phyloP scores from a whole-genome alignment of 192 early-diverging fungal genomes.

The Chytriomyces confervae region DNA sequence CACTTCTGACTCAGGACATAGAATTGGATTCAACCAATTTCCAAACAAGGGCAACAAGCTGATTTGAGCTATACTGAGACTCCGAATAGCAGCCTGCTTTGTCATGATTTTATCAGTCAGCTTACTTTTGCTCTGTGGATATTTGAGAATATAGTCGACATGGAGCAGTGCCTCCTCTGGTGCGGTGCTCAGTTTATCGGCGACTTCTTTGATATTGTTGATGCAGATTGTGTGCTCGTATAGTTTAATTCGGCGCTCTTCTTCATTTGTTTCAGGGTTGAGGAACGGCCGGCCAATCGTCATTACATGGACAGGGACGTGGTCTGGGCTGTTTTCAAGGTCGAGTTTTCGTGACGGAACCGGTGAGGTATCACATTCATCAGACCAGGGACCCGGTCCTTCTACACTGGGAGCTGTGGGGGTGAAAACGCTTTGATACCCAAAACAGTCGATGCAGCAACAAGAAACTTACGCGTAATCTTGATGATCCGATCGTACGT shows the following conservation, averaged over 20 bases:
- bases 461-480: background rate
- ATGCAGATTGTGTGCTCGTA: slow-evolving; percentile 11
- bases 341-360: slow-evolving; percentile 10
- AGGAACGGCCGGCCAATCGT: slow-evolving; percentile 7
- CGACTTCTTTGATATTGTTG: slow-evolving; percentile 9
- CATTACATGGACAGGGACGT: slow-evolving; percentile 19
- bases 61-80: background rate
- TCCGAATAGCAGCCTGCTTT: slow-evolving; percentile 3
- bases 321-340: background rate
- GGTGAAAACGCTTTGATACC: background rate
- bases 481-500: slow-evolving; percentile 6
- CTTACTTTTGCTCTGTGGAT: slow-evolving; percentile 2
- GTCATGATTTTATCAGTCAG: slow-evolving; percentile 24
- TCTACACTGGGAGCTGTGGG: background rate
- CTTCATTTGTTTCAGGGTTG: slow-evolving; percentile 4
- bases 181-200: background rate
- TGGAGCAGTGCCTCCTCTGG: slow-evolving; percentile 2
- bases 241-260: background rate
- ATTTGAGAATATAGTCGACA: slow-evolving; percentile 10
- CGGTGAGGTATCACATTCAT: background rate
- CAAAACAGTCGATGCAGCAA: no score
- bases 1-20: slow-evolving; percentile 17
- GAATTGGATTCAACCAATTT: slow-evolving; percentile 16
- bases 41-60: slow-evolving; percentile 16
- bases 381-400: slow-evolving; percentile 11